Conservation (phyloP, 129 eudicot species). For the Flaveria robusta region DNA sequence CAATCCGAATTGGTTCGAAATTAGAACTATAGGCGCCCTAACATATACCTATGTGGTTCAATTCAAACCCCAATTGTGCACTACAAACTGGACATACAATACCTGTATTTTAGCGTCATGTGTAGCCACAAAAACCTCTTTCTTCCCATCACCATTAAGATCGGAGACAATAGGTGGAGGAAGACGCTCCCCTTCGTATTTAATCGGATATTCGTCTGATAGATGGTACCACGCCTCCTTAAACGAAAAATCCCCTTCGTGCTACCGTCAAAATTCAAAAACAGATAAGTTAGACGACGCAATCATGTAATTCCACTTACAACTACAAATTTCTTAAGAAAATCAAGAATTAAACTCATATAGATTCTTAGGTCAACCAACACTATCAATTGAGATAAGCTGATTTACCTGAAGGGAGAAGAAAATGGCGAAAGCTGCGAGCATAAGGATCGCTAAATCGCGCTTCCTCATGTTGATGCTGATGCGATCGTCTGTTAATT, state of each 20-base stretch:
- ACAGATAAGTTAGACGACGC: neutral
- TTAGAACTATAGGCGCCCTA: neutral
- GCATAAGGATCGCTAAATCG: slow-evolving; percentile 93
- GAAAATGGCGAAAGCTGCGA: slow-evolving; percentile 92
- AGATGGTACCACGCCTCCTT: slow-evolving; percentile 94
- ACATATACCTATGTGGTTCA: neutral
- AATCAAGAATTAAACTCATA: neutral
- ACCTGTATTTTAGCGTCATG: slow-evolving; percentile 98
- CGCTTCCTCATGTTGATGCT: slow-evolving; percentile 79
- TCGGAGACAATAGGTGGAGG: slow-evolving; percentile 95
- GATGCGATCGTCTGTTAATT: slow-evolving; percentile 7
- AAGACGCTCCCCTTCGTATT: slow-evolving; percentile 89
- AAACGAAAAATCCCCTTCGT: slow-evolving; percentile 92
- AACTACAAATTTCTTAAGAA: neutral
- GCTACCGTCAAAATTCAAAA: slow-evolving; percentile 37
- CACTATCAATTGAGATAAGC: neutral
- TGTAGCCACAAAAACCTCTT: slow-evolving; percentile 87
- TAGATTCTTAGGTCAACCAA: slow-evolving; percentile 25
- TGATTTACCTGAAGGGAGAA: slow-evolving; percentile 80
- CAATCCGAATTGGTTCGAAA: neutral
- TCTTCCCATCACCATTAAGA: slow-evolving; percentile 92
- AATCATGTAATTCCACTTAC: neutral
- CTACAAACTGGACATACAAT: neutral
- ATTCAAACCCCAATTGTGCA: slow-evolving; percentile 6
- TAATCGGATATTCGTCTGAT: slow-evolving; percentile 84